Evolutionary conservation across 345 rosid species (phyloP).

Genomic region (Lepidium didymum): DNA sequence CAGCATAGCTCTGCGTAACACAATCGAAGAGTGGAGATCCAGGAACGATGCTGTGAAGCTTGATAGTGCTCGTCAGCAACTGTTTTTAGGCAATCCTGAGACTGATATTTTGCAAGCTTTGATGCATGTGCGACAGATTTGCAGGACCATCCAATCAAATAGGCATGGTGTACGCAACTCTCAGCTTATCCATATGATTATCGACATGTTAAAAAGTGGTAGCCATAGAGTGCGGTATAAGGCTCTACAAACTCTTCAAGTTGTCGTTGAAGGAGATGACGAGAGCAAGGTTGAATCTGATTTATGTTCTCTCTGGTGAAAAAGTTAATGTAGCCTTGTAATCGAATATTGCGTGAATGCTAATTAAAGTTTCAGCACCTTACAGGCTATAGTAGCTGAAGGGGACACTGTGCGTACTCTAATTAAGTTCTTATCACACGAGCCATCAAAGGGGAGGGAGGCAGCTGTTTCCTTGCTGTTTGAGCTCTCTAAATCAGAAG

Average conservation of each 20-base stretch:
- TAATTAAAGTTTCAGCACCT: slow-evolving; percentile 25
- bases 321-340: not conserved
- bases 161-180: slow-evolving; percentile 61
- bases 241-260: slow-evolving; percentile 69
- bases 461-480: slow-evolving; percentile 86
- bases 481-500: slow-evolving; percentile 89
- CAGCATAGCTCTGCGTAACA: slow-evolving; percentile 78
- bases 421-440: slow-evolving; percentile 81
- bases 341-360: not conserved
- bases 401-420: slow-evolving; percentile 93
- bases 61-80: slow-evolving; percentile 61
- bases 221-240: slow-evolving; percentile 65
- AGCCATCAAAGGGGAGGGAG: slow-evolving; percentile 81
- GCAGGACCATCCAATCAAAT: slow-evolving; percentile 54
- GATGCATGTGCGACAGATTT: slow-evolving; percentile 49
- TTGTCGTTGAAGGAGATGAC: slow-evolving; percentile 70
- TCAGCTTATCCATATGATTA: slow-evolving; percentile 71
- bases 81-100: slow-evolving; percentile 58
- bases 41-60: slow-evolving; percentile 85
- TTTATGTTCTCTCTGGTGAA: slow-evolving; percentile 13
- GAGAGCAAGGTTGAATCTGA: slow-evolving; percentile 65
- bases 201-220: slow-evolving; percentile 68
- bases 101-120: slow-evolving; percentile 58
- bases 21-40: slow-evolving; percentile 94
- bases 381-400: slow-evolving; percentile 74